phyloP scores from a whole-genome alignment of 352 stramenopile genomes.

The Thalassiosira hispida region DNA sequence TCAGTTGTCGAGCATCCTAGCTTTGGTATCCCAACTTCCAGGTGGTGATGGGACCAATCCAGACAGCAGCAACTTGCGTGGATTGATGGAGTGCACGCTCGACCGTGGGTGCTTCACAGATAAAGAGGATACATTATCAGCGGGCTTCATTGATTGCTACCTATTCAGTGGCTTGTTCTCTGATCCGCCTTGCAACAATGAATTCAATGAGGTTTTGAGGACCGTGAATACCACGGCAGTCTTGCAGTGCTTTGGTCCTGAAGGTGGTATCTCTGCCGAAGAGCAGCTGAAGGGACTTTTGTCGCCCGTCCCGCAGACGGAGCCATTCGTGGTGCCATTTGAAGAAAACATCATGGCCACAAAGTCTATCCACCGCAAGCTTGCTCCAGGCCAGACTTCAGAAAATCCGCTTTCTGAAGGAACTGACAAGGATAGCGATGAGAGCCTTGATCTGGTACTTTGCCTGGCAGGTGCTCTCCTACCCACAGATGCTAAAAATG shows the following conservation, averaged over 20 bases:
- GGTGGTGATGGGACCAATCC: slow-evolving; percentile 18
- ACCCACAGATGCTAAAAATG: slow-evolving; percentile 19
- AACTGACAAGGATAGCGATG: slow-evolving; percentile 8
- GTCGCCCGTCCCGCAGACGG: slow-evolving; percentile 1
- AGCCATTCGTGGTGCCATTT: neutral
- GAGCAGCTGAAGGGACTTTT: neutral
- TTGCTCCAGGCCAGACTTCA: slow-evolving; percentile 11
- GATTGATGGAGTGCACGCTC: slow-evolving; percentile 38
- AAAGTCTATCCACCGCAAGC: neutral
- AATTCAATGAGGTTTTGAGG: slow-evolving; percentile 26
- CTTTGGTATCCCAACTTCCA: slow-evolving; percentile 17
- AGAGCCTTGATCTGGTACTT: slow-evolving; percentile 29
- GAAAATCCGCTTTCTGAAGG: slow-evolving; percentile 3
- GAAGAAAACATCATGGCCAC: neutral
- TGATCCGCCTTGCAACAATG: slow-evolving; percentile 25
- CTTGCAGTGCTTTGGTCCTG: slow-evolving; percentile 36
- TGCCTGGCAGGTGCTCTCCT: slow-evolving; percentile 35
- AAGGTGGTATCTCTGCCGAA: neutral
- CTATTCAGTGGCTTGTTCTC: slow-evolving; percentile 26
- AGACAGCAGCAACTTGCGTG: slow-evolving; percentile 8
- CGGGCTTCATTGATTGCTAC: slow-evolving; percentile 29
- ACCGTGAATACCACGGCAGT: slow-evolving; percentile 25
- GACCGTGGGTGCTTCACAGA: slow-evolving; percentile 28
- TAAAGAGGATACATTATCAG: neutral
- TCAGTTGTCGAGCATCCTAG: slow-evolving; percentile 26